Base-by-base conservation (phyloP, 2,329 filamentous ascomycete genomes). In the Ceratocystis huliohia region DNA sequence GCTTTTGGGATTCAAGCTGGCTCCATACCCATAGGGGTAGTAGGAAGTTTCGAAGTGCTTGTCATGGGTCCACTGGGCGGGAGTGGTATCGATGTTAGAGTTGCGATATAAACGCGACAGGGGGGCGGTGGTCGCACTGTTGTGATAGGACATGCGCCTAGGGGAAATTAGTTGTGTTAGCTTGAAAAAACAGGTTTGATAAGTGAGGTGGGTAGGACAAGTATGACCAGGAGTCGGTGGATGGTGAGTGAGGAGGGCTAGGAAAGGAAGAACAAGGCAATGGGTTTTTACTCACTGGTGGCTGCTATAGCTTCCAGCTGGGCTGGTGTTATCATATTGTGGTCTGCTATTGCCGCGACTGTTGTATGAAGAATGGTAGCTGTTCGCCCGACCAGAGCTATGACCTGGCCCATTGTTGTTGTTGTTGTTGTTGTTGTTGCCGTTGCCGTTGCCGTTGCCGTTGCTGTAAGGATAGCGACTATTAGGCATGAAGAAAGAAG, bases 401-500 rank as follows among this genome's bases (percentile, higher is more conserved):
- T 57, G 53, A 2, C 25, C 61, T 48, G 44, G 44, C 8, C 61
- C 61, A 41, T 50, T 63, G n/a, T 88, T 88, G 66, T 53, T 37
- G 30, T 3, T 13, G 10, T 41, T 41, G 10, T 41, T 41, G 37
- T 13, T 41, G 33, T 10, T 63, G n/a, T 88, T 88, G 66, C 53
- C 22, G 30, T 3, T 13, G 10, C 15, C 15, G 10, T 41, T 41
- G 37, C 4, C 15, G 33, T 10, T 37, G 33, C 3, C 3, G 33
- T 13, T 37, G 33, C 33, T 37, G 10, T 57, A 28, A 22, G 88
- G 84, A 71, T 90, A 87, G 69, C 91, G 84, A 73, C 94, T 90
- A 74, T 97, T 94, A 75, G 97, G 93, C 84, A 97, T 91, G 78
- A 96, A 97, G 80, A 97, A 97, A 69, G 89, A 88, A 68, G 48